Evolutionary conservation across 1,284 basidiomycete species (phyloP).

Genomic region (Cryptococcus sp.): DNA sequence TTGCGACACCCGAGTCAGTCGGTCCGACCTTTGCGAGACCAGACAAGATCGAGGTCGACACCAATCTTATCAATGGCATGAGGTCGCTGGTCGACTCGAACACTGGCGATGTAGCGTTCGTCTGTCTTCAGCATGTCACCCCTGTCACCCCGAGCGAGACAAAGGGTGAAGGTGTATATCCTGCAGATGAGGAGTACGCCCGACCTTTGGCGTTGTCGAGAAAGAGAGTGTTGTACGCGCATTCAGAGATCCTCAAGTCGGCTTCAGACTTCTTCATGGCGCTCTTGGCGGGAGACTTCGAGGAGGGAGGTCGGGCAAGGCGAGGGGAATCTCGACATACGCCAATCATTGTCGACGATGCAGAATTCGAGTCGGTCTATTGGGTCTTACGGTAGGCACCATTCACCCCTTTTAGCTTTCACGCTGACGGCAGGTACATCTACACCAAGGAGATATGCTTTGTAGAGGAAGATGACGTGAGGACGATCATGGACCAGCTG

Average conservation of each 20-base stretch:
- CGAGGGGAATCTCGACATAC: slow-evolving; percentile 11
- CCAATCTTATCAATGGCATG: slow-evolving; percentile 56
- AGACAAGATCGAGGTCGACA: slow-evolving; percentile 30
- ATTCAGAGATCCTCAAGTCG: slow-evolving; percentile 65
- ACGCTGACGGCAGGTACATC: slow-evolving; percentile 54
- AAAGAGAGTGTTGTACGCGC: slow-evolving; percentile 63
- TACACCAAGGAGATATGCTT: slow-evolving; percentile 59
- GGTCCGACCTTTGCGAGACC: slow-evolving; percentile 59
- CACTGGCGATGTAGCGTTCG: slow-evolving; percentile 58
- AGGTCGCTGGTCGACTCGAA: slow-evolving; percentile 41
- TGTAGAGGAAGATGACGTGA: slow-evolving; percentile 53
- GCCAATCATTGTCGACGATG: slow-evolving; percentile 61
- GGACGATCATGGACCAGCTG: slow-evolving; percentile 20
- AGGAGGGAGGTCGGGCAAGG: slow-evolving; percentile 51
- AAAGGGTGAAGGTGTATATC: background rate
- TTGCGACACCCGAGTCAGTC: slow-evolving; percentile 58
- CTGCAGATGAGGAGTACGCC: background rate
- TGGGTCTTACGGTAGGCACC: slow-evolving; percentile 56
- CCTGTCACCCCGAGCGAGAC: slow-evolving; percentile 20
- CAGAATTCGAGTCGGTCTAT: slow-evolving; percentile 73
- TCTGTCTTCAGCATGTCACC: slow-evolving; percentile 60
- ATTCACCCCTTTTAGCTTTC: background rate
- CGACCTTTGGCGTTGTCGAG: slow-evolving; percentile 6
- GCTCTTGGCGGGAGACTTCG: slow-evolving; percentile 67
- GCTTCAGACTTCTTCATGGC: slow-evolving; percentile 75